phyloP scores from a whole-genome alignment of 2,329 filamentous ascomycete species.

The Cladosporium colombiae region DNA sequence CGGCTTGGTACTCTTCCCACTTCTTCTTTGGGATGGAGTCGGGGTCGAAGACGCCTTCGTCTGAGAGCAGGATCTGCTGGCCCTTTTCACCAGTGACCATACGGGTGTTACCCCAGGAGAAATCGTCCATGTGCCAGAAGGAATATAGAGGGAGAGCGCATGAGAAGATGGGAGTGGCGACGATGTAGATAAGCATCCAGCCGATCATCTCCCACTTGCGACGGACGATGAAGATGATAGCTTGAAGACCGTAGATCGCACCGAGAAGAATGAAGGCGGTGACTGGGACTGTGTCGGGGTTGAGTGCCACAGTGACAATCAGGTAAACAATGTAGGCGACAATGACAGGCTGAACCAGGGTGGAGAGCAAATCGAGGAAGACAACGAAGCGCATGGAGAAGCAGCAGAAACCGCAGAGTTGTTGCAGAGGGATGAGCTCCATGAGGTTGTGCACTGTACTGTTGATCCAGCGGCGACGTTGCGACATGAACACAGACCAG shows the following conservation, averaged over 20 bases:
- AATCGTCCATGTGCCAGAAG: conserved; percentile 99
- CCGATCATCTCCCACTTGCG: conserved; percentile 99
- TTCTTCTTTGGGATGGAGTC: conserved; percentile 91
- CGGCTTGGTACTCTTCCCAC: conserved; percentile 98
- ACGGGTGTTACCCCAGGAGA: conserved; percentile 98
- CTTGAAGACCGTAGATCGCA: conserved; percentile 96
- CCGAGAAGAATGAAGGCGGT: conserved; percentile 88
- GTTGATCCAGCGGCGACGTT: conserved; percentile 99
- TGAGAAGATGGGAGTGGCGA: conserved; percentile 88
- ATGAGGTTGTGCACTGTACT: conserved; percentile 97
- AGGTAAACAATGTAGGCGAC: conserved; percentile 88
- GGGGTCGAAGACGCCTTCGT: conserved; percentile 98
- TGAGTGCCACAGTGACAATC: conserved; percentile 68
- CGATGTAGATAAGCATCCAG: conserved; percentile 96
- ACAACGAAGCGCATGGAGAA: conserved; percentile 99
- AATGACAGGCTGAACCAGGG: conserved; percentile 87
- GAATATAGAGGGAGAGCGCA: conserved; percentile 88
- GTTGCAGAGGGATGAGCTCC: conserved; percentile 87
- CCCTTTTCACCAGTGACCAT: conserved; percentile 92
- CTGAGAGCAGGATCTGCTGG: conserved; percentile 86
- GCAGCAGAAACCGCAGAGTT: conserved; percentile 99
- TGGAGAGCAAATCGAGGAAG: conserved; percentile 89
- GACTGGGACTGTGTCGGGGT: conserved; percentile 69
- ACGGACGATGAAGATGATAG: conserved; percentile 92
- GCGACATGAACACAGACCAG: conserved; percentile 92